Conservation (phyloP, 2,329 filamentous ascomycete genomes). For the Tolypocladium ovalisporum region DNA sequence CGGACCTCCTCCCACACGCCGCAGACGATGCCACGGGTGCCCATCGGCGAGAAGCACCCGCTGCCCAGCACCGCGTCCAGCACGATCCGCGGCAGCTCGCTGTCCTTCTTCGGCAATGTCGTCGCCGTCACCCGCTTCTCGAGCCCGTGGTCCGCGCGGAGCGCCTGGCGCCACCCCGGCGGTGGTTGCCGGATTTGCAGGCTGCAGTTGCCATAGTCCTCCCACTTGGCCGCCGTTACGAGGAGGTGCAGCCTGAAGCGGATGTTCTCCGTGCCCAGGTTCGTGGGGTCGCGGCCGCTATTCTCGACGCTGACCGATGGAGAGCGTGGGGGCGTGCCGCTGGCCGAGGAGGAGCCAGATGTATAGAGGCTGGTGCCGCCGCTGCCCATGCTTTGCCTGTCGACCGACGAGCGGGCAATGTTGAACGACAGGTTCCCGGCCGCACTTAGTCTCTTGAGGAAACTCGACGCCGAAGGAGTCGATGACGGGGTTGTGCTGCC, state of each 20-base stretch:
- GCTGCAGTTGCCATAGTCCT: slow-evolving; percentile 76
- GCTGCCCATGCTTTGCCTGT: slow-evolving; percentile 38
- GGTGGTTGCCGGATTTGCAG: slow-evolving; percentile 74
- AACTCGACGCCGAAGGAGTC: slow-evolving; percentile 61
- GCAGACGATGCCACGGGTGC: slow-evolving; percentile 76
- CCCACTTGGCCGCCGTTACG: slow-evolving; percentile 70
- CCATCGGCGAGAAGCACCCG: slow-evolving; percentile 74
- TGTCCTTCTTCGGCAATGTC: slow-evolving; percentile 54
- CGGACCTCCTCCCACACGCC: slow-evolving; percentile 76
- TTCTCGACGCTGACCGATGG: slow-evolving; percentile 46
- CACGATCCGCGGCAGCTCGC: slow-evolving; percentile 47
- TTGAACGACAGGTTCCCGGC: slow-evolving; percentile 66
- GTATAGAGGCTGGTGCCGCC: slow-evolving; percentile 51
- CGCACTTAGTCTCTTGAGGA: slow-evolving; percentile 67
- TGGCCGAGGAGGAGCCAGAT: slow-evolving; percentile 41
- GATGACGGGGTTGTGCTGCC: slow-evolving; percentile 53
- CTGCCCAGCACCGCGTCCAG: slow-evolving; percentile 79
- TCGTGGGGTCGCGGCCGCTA: slow-evolving; percentile 42
- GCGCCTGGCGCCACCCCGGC: slow-evolving; percentile 46
- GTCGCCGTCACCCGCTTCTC: slow-evolving; percentile 81
- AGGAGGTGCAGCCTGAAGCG: slow-evolving; percentile 81
- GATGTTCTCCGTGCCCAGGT: slow-evolving; percentile 57
- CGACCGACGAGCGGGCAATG: slow-evolving; percentile 67
- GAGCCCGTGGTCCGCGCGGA: slow-evolving; percentile 50
- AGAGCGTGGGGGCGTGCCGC: slow-evolving; percentile 39